A percentile compares a stretch with the other conserved stretches of the same genome.
Evolutionary conservation across 495 filamentous ascomycete species (phyloP).

Genomic region (Tuber melanosporum): DNA sequence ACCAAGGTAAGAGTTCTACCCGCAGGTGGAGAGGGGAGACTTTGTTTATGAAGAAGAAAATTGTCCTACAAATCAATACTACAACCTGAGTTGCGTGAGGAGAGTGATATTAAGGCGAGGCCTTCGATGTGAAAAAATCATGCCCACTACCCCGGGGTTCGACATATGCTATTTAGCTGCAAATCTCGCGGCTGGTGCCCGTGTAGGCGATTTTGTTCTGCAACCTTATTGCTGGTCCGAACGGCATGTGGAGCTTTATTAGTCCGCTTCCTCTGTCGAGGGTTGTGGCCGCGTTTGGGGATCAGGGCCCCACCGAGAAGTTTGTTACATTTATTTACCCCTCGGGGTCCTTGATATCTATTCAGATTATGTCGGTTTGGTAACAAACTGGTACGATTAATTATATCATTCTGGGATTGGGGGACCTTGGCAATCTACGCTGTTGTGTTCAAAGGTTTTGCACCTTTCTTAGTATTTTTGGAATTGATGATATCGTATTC

Average conservation of each 20-base stretch:
- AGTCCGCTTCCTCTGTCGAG: slow-evolving; percentile 80
- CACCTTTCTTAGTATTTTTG: too few relatives aligned
- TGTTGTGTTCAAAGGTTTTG: slow-evolving; percentile 69
- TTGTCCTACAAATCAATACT: too few relatives aligned
- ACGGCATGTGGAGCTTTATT: slow-evolving; percentile 83
- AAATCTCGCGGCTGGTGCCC: slow-evolving; percentile 78
- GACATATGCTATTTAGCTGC: slow-evolving; percentile 65
- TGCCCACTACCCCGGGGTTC: too few relatives aligned
- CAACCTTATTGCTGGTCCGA: slow-evolving; percentile 90
- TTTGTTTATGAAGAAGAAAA: too few relatives aligned
- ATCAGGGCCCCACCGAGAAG: slow-evolving; percentile 93
- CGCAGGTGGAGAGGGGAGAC: too few relatives aligned
- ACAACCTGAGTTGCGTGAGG: too few relatives aligned
- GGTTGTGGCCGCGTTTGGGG: slow-evolving; percentile 96
- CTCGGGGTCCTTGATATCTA: slow-evolving; percentile 2
- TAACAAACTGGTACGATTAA: slow-evolving; percentile 47
- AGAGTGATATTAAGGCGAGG: too few relatives aligned
- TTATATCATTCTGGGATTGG: slow-evolving; percentile 91
- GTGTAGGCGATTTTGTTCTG: slow-evolving; percentile 92
- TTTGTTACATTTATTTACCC: slow-evolving; percentile 46
- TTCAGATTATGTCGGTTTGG: slow-evolving; percentile 9
- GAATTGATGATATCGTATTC: too few relatives aligned
- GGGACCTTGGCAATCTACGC: slow-evolving; percentile 94
- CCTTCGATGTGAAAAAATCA: too few relatives aligned
- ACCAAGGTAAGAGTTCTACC: too few relatives aligned